Conservation (phyloP, 768 basidiomycete genomes). For the Suillus discolor region DNA sequence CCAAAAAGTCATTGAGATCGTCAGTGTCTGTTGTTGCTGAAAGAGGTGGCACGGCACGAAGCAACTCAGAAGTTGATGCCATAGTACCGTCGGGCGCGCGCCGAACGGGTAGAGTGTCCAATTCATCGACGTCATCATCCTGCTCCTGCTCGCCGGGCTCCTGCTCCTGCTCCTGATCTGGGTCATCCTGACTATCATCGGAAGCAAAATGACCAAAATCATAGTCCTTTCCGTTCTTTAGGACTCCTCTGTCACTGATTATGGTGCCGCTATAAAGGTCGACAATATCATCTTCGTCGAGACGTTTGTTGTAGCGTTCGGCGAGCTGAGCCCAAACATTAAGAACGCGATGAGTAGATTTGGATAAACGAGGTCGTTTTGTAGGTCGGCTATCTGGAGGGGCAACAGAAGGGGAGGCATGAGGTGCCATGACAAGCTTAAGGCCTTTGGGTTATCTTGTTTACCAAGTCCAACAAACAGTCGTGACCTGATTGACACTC, state of each 20-base stretch:
- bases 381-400: constrained; percentile 39
- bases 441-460: constrained; percentile 4
- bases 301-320: constrained; percentile 61
- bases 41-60: constrained; percentile 46
- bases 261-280: constrained; percentile 64
- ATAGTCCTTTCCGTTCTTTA: constrained; percentile 45
- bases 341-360: constrained; percentile 50
- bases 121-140: constrained; percentile 59
- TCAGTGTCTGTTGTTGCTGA: constrained; percentile 53
- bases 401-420: constrained; percentile 30
- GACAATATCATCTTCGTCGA: constrained; percentile 82
- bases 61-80: constrained; percentile 34
- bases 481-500: not conserved
- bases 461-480: constrained; percentile 5
- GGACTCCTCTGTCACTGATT: constrained; percentile 70
- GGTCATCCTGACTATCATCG: constrained; percentile 37
- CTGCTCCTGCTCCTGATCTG: constrained; percentile 40
- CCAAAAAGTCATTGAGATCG: constrained; percentile 67
- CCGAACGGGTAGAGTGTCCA: constrained; percentile 51
- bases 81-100: constrained; percentile 28
- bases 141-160: constrained; percentile 51
- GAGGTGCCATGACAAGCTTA: constrained; percentile 21
- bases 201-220: constrained; percentile 56
- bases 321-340: constrained; percentile 70
- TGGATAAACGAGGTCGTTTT: constrained; percentile 54